These are phyloP conservation scores for Agroathelia rolfsii DNA, from an alignment of 1,284 basidiomycete species.

Conservation along the genomic window DNA sequence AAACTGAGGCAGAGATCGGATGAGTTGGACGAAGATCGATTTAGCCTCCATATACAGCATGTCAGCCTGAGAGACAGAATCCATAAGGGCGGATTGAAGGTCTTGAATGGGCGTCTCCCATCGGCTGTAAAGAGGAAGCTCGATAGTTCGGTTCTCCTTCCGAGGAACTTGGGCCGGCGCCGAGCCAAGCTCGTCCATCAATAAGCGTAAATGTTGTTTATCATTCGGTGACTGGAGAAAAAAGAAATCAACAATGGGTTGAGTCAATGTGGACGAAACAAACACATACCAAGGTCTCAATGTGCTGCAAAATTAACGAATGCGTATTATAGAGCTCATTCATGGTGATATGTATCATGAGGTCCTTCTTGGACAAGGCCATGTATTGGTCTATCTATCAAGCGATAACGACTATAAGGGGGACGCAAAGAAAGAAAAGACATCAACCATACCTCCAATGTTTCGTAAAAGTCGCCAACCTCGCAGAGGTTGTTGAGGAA, in stretches of 20 bases:
- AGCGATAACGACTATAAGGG: conserved; percentile 6
- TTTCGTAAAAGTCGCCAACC: conserved; percentile 98
- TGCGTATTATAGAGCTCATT: conserved; percentile 99
- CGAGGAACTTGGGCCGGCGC: conserved; percentile 92
- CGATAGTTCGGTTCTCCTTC: conserved; percentile 93
- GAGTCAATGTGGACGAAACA: conserved; percentile 3
- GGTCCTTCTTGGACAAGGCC: conserved; percentile 97
- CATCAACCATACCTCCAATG: conserved; percentile 68
- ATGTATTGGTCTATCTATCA: conserved; percentile 97
- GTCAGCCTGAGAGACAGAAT: conserved; percentile 94
- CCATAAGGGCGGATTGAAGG: conserved; percentile 92
- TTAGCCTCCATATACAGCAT: conserved; percentile 99
- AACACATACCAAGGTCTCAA: conserved; percentile 78
- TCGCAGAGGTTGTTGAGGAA: conserved; percentile 96
- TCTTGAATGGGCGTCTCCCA: conserved; percentile 99
- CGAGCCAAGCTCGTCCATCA: conserved; percentile 90
- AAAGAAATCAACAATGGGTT: conserved; percentile 8
- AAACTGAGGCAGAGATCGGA: conserved; percentile 86
- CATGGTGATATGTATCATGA: conserved; percentile 97
- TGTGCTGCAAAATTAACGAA: conserved; percentile 87
- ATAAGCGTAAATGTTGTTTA: conserved; percentile 92
- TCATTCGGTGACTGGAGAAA: conserved; percentile 81
- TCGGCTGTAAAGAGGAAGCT: conserved; percentile 88
- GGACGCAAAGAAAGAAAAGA: neutral
- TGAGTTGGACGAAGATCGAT: conserved; percentile 95